These are phyloP conservation scores for Mucor irregularis DNA, from an alignment of 371 early-diverging fungal species.

Conservation along the genomic window DNA sequence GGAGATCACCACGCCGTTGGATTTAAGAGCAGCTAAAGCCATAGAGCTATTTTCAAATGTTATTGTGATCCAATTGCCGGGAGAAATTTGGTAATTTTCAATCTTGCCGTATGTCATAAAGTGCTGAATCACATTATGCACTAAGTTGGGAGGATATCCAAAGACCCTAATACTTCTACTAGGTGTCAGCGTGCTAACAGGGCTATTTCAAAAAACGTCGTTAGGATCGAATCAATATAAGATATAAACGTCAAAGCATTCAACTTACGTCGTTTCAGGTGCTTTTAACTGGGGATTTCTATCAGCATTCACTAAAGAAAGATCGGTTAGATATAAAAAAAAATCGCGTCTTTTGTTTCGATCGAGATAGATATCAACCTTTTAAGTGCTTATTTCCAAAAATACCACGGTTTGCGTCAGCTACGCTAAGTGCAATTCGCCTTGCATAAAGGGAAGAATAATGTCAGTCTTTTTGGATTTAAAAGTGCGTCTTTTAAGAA, in stretches of 20 bases:
- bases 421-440: no score
- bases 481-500: no score
- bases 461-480: no score
- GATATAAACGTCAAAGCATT: no score
- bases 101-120: constrained; percentile 38
- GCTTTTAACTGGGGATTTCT: no score
- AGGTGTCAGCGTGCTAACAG: not conserved
- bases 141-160: constrained; percentile 38
- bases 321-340: no score
- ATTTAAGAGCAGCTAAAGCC: constrained; percentile 33
- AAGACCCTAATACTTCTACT: constrained; percentile 31
- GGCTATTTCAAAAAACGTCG: not conserved
- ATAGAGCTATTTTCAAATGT: constrained; percentile 26
- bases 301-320: no score
- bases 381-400: not conserved
- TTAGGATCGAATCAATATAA: no score
- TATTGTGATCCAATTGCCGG: constrained; percentile 42
- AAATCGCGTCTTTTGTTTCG: not conserved
- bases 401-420: not conserved
- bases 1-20: constrained; percentile 31
- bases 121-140: constrained; percentile 25
- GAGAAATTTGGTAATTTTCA: constrained; percentile 24
- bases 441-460: no score
- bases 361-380: not conserved
- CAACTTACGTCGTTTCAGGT: no score